These are phyloP conservation scores for Pyronema omphalodes DNA, from an alignment of 495 filamentous ascomycete genomes.

Conservation along the genomic window DNA sequence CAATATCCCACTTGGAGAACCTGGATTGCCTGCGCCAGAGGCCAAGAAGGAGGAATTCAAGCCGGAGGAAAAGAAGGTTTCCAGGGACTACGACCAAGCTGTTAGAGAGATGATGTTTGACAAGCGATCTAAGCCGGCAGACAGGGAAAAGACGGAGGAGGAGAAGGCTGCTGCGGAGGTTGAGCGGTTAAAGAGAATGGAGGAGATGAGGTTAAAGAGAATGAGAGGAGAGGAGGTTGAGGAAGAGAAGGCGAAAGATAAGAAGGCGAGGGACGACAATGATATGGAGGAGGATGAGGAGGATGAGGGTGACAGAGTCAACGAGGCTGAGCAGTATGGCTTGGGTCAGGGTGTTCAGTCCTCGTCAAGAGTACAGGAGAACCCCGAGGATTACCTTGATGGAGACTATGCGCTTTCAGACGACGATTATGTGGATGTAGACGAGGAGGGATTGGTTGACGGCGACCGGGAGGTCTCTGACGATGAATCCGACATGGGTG, in stretches of 20 bases:
- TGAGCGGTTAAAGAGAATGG: constrained; percentile 53
- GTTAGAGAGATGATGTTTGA: constrained; percentile 68
- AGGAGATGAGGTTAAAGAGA: constrained; percentile 51
- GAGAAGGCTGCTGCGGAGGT: constrained; percentile 64
- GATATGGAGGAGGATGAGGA: constrained; percentile 30
- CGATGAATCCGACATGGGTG: constrained; percentile 32
- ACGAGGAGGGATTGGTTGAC: constrained; percentile 62
- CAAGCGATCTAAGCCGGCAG: constrained; percentile 61
- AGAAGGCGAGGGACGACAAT: constrained; percentile 20
- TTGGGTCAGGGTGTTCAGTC: constrained; percentile 36
- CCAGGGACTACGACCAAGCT: constrained; percentile 57
- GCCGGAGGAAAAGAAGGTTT: constrained; percentile 13
- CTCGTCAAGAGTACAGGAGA: constrained; percentile 26
- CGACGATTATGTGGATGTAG: constrained; percentile 37
- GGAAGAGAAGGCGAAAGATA: constrained; percentile 29
- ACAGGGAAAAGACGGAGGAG: constrained; percentile 79
- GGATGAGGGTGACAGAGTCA: constrained; percentile 28
- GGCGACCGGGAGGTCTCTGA: constrained; percentile 33
- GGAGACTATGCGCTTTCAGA: constrained; percentile 32
- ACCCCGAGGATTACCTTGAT: constrained; percentile 27
- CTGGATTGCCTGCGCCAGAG: constrained; percentile 4
- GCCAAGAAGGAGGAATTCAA: constrained; percentile 14
- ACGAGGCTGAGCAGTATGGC: constrained; percentile 31
- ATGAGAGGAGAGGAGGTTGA: constrained; percentile 51
- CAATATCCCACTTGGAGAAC: constrained; percentile 20